Base-by-base conservation (phyloP, 768 basidiomycete species). In the Neoboletus subvelutipes region DNA sequence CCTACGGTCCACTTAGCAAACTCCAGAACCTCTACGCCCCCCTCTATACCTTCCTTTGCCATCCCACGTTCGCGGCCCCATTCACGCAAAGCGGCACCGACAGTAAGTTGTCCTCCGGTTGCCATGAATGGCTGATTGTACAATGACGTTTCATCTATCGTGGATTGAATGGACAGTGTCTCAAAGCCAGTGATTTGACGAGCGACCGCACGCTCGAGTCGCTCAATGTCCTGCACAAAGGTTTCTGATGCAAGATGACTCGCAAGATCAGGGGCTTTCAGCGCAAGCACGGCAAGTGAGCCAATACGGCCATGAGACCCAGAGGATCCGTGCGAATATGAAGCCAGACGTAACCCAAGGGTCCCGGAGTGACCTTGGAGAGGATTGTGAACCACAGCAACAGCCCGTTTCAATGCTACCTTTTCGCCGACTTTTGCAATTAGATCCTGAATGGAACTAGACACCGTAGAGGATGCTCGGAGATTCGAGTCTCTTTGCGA, bases 111-210 rank as follows among this genome's bases (percentile, higher is more conserved):
- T 6, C 82, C 88, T n/a, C 85, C 82, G 39, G 87, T 79, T 75
- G 86, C 91, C 70, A 85, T 82, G 62, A 92, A 89, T 5, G 83
- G 82, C 62, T 92, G 91, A 28, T 81, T 78, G 66, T 90, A 90
- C 45, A 93, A 71, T 8, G 83, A 82, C 2, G 79, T 81, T 36
- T 73, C 73, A 54, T 85, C 83, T 5, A 67, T 64, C 1, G 60
- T 60, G 7, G 69, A 59, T 12, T 73, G 71, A 20, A 93, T 75
- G 1, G 75, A 76, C 17, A 73, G 72, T 0, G 91, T 91, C 28
- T 90, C 84, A 67, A 94, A 87, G 3, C 93, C 94, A 22, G 85
- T 84, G 50, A 93, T 86, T 72, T 96, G 94, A 41, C 92, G 81
- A 11, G 87, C 88, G n/a, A 96, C 60, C 2, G 87, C 82, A 24